These are phyloP conservation scores for Ascosphaera apis DNA, from an alignment of 2,329 filamentous ascomycete genomes.

Conservation along the genomic window DNA sequence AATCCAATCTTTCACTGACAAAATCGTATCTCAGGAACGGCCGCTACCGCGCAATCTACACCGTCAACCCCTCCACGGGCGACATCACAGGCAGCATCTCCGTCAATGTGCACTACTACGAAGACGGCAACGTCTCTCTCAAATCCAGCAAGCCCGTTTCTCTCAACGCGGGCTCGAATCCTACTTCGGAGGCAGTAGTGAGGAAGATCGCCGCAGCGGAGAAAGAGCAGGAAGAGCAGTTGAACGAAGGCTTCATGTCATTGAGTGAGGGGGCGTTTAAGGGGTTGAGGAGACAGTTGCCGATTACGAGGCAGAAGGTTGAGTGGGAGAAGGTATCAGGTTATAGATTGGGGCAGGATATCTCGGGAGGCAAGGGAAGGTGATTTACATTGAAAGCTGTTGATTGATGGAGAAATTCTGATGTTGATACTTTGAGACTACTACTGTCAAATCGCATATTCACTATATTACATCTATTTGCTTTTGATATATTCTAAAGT, in stretches of 20 bases:
- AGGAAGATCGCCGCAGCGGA: slow-evolving; percentile 59
- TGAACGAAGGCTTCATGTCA: slow-evolving; percentile 72
- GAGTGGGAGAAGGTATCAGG: slow-evolving; percentile 98
- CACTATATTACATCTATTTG: too few relatives aligned
- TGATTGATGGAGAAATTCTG: too few relatives aligned
- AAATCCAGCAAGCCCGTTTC: slow-evolving; percentile 62
- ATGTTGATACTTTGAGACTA: too few relatives aligned
- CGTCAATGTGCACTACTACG: slow-evolving; percentile 97
- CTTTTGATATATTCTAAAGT: too few relatives aligned
- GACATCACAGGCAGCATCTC: slow-evolving; percentile 66
- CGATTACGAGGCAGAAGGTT: slow-evolving; percentile 93
- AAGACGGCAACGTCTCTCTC: slow-evolving; percentile 90
- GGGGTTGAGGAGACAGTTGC: slow-evolving; percentile 70
- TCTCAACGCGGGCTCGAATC: slow-evolving; percentile 35
- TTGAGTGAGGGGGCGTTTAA: slow-evolving; percentile 94
- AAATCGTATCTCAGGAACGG: slow-evolving; percentile 42
- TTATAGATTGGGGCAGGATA: slow-evolving; percentile 66
- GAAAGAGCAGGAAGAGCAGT: slow-evolving; percentile 86
- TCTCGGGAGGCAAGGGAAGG: slow-evolving; percentile 38
- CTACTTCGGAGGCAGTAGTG: slow-evolving; percentile 46
- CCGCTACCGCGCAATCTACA: slow-evolving; percentile 79
- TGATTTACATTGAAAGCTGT: too few relatives aligned
- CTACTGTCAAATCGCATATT: too few relatives aligned
- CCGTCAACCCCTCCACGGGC: slow-evolving; percentile 34
- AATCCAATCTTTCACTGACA: slow-evolving; percentile 1